Base-by-base conservation (phyloP, 306 rosid species). In the Trifolium fragiferum region DNA sequence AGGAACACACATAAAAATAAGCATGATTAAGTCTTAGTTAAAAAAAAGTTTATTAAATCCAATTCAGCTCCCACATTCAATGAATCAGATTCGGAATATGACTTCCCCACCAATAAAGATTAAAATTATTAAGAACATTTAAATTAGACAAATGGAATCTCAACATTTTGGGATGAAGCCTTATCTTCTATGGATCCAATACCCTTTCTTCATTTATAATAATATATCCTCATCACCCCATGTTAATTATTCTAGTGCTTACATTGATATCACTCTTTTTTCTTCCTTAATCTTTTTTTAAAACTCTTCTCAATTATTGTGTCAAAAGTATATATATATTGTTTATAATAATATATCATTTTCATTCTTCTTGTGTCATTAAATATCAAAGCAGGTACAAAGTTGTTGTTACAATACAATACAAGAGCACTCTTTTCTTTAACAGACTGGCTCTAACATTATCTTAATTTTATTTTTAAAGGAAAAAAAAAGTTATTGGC, bases 161-260 rank as follows among this genome's bases (percentile, higher is more conserved):
- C 87, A 32, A 32, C 59, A 68, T 79, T 60, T 76, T 44, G 72
- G 79, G 82, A 72, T 50, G 30, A 70, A 68, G 72, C 79, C 87
- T 87, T 87, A 89, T 89, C 92, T 84, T 78, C 82, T 81, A 80
- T 82, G 83, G 85, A 87, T 82, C 93, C 91, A 85, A 88, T 82
- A 86, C 90, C 80, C 53, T 71, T 76, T 50, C 73, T 18, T 43
- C 75, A 72, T 90, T 77, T 75, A 78, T 72, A 70, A 81, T 58
- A 69, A 77, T 84, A 83, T 88, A 82, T 90, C 92, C 51, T 90
- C 60, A 70, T 61, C 79, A 70, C 61, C 77, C 82, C 84, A 76
- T 77, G 82, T 68, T 80, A 77, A 30, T 30, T 30, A 30, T 82
- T 75, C 55, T 35, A 61, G 14, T 63, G 76, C 78, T 75, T 61